These are phyloP conservation scores for Euryodendron excelsum DNA, from an alignment of 148 eudicot species.

Conservation along the genomic window DNA sequence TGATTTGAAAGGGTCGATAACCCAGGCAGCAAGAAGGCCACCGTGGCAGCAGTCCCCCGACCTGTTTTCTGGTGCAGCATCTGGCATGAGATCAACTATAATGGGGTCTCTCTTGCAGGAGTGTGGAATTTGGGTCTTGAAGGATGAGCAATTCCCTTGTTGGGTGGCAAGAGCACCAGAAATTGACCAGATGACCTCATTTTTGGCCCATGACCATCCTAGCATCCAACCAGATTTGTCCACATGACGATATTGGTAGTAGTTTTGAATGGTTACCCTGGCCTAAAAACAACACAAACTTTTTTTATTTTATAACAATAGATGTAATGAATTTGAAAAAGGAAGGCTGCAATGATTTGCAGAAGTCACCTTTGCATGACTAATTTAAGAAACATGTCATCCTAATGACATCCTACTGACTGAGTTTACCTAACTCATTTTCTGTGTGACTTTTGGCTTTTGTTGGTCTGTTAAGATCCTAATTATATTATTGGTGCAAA, in stretches of 20 bases:
- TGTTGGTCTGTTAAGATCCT: too few relatives aligned
- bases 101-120: conserved; percentile 31
- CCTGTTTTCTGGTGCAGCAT: conserved; percentile 18
- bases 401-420: too few relatives aligned
- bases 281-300: conserved; percentile 22
- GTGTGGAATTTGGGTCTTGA: conserved; percentile 31
- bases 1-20: conserved; percentile 34
- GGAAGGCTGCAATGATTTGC: neutral
- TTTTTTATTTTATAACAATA: neutral
- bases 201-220: conserved; percentile 33
- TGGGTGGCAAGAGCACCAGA: conserved; percentile 38
- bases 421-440: too few relatives aligned
- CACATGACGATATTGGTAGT: conserved; percentile 34
- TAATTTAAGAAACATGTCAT: too few relatives aligned
- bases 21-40: conserved; percentile 36
- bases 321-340: neutral
- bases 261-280: conserved; percentile 46
- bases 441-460: too few relatives aligned
- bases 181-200: conserved; percentile 15
- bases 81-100: conserved; percentile 36
- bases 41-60: conserved; percentile 33
- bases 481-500: too few relatives aligned
- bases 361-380: too few relatives aligned
- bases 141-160: conserved; percentile 34
- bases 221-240: conserved; percentile 39